Percentiles rank a stretch among this genome's conserved stretches.
These are phyloP conservation scores for Ogataea trehaloabstinens DNA, from an alignment of 805 yeast species.

Conservation along the genomic window DNA sequence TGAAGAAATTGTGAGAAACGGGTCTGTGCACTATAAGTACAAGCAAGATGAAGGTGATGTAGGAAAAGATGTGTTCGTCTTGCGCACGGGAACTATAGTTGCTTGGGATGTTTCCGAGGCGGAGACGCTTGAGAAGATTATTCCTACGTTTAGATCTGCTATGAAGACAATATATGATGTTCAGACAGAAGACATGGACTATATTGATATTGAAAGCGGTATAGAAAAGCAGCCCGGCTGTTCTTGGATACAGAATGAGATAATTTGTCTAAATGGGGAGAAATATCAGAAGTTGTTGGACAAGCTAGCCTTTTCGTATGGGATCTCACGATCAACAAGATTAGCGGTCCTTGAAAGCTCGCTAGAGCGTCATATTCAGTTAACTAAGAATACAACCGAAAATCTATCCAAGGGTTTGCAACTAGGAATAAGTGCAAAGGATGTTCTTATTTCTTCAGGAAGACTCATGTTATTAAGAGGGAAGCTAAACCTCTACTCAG, in stretches of 20 bases:
- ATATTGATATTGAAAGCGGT: conserved; percentile 31
- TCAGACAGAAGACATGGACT: conserved; percentile 90
- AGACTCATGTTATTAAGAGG: conserved; percentile 74
- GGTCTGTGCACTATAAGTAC: conserved; percentile 56
- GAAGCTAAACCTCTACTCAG: conserved; percentile 79
- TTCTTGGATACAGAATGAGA: conserved; percentile 56
- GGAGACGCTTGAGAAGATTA: conserved; percentile 41
- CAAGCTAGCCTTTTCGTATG: conserved; percentile 86
- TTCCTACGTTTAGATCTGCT: conserved; percentile 53
- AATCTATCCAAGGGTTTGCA: conserved; percentile 60
- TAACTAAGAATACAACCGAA: conserved; percentile 65
- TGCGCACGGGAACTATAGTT: conserved; percentile 76
- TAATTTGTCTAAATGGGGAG: conserved; percentile 60
- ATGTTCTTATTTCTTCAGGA: conserved; percentile 70
- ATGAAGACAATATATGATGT: conserved; percentile 45
- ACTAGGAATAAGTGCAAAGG: conserved; percentile 53
- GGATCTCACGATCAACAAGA: conserved; percentile 82
- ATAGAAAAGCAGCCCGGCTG: conserved; percentile 33
- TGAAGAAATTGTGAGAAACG: conserved; percentile 41
- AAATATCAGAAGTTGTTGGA: conserved; percentile 58
- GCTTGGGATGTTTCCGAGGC: conserved; percentile 78
- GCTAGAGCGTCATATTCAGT: conserved; percentile 63
- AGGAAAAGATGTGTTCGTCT: conserved; percentile 60
- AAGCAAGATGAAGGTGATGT: conserved; percentile 25
- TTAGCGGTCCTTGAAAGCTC: conserved; percentile 74